These are phyloP conservation scores for Ballota nigra DNA, from an alignment of 257 asterid genomes.

Conservation along the genomic window DNA sequence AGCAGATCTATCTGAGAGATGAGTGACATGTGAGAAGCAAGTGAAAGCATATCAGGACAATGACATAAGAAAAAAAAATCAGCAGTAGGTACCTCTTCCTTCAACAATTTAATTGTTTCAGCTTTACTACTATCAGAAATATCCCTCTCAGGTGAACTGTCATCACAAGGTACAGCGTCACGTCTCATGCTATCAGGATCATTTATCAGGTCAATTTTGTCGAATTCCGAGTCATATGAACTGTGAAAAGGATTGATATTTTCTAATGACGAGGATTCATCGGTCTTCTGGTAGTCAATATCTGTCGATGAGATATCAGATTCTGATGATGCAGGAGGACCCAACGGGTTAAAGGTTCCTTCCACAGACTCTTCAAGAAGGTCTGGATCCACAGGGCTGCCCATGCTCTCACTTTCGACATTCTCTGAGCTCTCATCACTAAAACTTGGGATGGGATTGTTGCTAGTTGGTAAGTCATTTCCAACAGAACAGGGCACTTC, in stretches of 20 bases:
- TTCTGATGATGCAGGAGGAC: slow-evolving; percentile 64
- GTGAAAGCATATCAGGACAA: slow-evolving; percentile 14
- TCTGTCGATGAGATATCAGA: slow-evolving; percentile 43
- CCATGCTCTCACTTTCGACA: slow-evolving; percentile 33
- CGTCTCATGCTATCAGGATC: slow-evolving; percentile 33
- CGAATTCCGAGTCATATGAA: slow-evolving; percentile 22
- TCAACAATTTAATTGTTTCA: slow-evolving; percentile 43
- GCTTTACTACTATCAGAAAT: slow-evolving; percentile 42
- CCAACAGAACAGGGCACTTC: slow-evolving; percentile 24
- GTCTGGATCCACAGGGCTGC: slow-evolving; percentile 33
- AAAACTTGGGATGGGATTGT: slow-evolving; percentile 32
- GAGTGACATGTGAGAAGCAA: slow-evolving; percentile 28
- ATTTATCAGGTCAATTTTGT: slow-evolving; percentile 7
- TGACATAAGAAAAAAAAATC: slow-evolving; percentile 2
- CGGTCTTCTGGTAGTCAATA: slow-evolving; percentile 25
- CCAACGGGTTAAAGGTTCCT: slow-evolving; percentile 43
- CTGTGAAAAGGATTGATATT: slow-evolving; percentile 26
- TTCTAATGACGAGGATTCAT: slow-evolving; percentile 37
- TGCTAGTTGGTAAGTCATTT: slow-evolving; percentile 30
- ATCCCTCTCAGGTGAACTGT: slow-evolving; percentile 33
- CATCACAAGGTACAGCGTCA: slow-evolving; percentile 34
- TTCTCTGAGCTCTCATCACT: slow-evolving; percentile 37
- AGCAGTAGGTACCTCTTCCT: slow-evolving; percentile 60
- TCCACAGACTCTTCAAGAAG: slow-evolving; percentile 42
- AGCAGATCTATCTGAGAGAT: slow-evolving; percentile 61